A percentile compares a stretch with the other conserved stretches of the same genome.
phyloP scores from a whole-genome alignment of 495 filamentous ascomycete genomes.

The Penicillium antarcticum region DNA sequence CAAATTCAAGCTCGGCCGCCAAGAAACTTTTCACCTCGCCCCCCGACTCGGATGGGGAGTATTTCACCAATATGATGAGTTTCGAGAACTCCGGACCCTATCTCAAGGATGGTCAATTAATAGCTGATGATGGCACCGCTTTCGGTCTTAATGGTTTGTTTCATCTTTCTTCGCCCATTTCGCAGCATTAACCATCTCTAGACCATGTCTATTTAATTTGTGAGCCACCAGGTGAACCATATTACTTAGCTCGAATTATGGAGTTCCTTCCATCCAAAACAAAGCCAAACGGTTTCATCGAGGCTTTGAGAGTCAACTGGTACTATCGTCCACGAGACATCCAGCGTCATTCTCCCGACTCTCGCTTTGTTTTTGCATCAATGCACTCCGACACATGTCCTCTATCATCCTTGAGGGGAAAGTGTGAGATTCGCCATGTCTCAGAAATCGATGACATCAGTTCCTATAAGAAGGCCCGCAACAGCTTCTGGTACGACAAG shows the following conservation, averaged over 20 bases:
- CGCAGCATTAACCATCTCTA: slow-evolving; percentile 38
- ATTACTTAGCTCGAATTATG: slow-evolving; percentile 97
- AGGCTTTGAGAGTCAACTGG: slow-evolving; percentile 93
- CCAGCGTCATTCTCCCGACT: slow-evolving; percentile 83
- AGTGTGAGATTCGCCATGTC: slow-evolving; percentile 83
- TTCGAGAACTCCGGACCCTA: slow-evolving; percentile 69
- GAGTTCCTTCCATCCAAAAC: slow-evolving; percentile 86
- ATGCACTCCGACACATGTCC: slow-evolving; percentile 99
- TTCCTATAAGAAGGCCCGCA: slow-evolving; percentile 74
- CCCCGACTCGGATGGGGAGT: slow-evolving; percentile 35
- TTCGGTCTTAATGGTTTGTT: slow-evolving; percentile 81
- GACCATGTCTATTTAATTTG: slow-evolving; percentile 97
- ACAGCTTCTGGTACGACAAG: slow-evolving; percentile 96
- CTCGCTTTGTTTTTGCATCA: slow-evolving; percentile 83
- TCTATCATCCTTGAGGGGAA: slow-evolving; percentile 85
- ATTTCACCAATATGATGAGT: slow-evolving; percentile 75
- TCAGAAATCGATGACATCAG: slow-evolving; percentile 81
- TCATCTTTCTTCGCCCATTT: slow-evolving; percentile 10
- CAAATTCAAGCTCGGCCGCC: slow-evolving; percentile 30
- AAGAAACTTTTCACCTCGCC: slow-evolving; percentile 46
- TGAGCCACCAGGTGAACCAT: slow-evolving; percentile 96
- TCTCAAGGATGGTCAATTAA: slow-evolving; percentile 74
- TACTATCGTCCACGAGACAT: slow-evolving; percentile 97
- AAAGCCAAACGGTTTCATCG: slow-evolving; percentile 67
- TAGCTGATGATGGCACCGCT: slow-evolving; percentile 86